Evolutionary conservation across 768 basidiomycete genomes (phyloP).

Genomic region (Boletus rubescentipes): DNA sequence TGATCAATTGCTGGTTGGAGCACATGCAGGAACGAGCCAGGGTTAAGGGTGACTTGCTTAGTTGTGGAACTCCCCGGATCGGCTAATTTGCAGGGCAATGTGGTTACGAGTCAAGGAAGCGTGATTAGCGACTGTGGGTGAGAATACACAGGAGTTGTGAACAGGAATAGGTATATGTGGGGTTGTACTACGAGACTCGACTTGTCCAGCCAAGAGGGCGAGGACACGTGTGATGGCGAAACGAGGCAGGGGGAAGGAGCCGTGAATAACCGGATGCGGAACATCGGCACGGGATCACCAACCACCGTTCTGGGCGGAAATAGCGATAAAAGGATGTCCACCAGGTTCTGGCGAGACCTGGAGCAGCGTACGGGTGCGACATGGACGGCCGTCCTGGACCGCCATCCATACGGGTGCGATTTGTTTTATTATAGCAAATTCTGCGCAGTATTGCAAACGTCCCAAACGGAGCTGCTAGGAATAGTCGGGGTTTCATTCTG

Average conservation of each 20-base stretch:
- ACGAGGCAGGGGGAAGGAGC: slow-evolving; percentile 3
- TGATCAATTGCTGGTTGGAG: slow-evolving; percentile 9
- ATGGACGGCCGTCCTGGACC: slow-evolving; percentile 22
- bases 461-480: slow-evolving; percentile 30
- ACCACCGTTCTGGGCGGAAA: slow-evolving; percentile 10
- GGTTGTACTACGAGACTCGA: too few species aligned
- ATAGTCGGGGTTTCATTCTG: slow-evolving; percentile 35
- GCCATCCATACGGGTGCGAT: slow-evolving; percentile 1
- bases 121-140: slow-evolving; percentile 11
- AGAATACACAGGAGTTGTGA: slow-evolving; percentile 4
- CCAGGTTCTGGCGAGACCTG: slow-evolving; percentile 17
- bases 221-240: slow-evolving; percentile 1
- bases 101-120: slow-evolving; percentile 1
- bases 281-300: slow-evolving; percentile 22
- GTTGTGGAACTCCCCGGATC: slow-evolving; percentile 19
- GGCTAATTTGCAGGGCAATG: slow-evolving; percentile 15
- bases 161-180: background rate
- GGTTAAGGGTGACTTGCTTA: slow-evolving; percentile 16
- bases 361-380: slow-evolving; percentile 16
- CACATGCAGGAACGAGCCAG: slow-evolving; percentile 25
- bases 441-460: slow-evolving; percentile 7
- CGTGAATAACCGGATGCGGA: slow-evolving; percentile 22
- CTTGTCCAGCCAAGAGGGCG: background rate
- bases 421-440: slow-evolving; percentile 20
- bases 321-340: slow-evolving; percentile 14